Percentiles rank a stretch among this genome's conserved stretches.
Evolutionary conservation across 2,329 filamentous ascomycete genomes (phyloP).

Genomic region (Akanthomyces dipterigenus): DNA sequence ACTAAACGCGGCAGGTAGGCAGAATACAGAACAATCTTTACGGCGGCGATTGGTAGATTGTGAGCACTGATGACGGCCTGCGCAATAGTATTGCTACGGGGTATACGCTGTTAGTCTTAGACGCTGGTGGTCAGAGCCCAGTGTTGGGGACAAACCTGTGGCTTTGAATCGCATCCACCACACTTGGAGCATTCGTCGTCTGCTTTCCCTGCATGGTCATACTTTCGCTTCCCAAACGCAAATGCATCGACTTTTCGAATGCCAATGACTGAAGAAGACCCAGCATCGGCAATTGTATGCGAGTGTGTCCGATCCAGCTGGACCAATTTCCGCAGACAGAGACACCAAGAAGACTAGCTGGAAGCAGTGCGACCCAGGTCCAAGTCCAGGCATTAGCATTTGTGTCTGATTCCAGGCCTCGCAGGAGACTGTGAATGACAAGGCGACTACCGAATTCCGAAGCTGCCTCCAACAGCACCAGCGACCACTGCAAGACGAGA

Average conservation of each 20-base stretch:
- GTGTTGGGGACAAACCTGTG: neutral
- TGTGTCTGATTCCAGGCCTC: conserved; percentile 28
- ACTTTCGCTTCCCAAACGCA: neutral
- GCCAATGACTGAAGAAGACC: neutral
- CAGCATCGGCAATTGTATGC: neutral
- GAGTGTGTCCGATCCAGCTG: neutral
- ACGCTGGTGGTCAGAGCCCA: neutral
- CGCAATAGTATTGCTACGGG: neutral
- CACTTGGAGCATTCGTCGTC: neutral
- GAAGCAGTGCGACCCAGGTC: conserved; percentile 43
- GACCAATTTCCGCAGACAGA: conserved; percentile 26
- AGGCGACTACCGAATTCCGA: conserved; percentile 4
- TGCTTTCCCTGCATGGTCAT: neutral
- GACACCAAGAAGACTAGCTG: conserved; percentile 46
- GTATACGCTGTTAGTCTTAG: neutral
- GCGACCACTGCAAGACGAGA: neutral
- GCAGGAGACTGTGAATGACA: neutral
- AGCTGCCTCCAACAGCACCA: neutral
- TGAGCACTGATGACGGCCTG: neutral
- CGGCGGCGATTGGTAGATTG: conserved; percentile 7
- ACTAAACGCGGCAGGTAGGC: conserved; percentile 7
- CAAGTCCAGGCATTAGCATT: conserved; percentile 26
- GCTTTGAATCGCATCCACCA: neutral
- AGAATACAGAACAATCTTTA: conserved; percentile 8
- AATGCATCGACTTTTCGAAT: conserved; percentile 7